Base-by-base conservation (phyloP, 2,329 filamentous ascomycete species). In the Colletotrichum sp. region DNA sequence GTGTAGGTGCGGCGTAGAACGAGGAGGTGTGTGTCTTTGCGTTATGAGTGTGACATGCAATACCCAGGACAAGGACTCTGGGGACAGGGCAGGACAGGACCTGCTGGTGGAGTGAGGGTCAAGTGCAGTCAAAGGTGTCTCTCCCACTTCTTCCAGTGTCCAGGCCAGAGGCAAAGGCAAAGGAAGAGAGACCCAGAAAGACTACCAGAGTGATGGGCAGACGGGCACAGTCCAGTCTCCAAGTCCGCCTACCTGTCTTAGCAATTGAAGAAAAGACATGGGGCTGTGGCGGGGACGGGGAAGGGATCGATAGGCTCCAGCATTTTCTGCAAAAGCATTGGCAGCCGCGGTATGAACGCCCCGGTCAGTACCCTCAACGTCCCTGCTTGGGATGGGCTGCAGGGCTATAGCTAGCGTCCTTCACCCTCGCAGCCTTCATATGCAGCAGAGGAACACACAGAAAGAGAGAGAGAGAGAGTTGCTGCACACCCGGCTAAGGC, bases 281-380 rank as follows among this genome's bases (percentile, higher is more conserved):
- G 70, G 73, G 61, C 73, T 75, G 80, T 83, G 81, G 82, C 78
- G 80, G 80, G 79, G 78, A 78, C 78, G 67, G 75, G 79, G 78
- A 77, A 79, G 80, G 78, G 78, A 82, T 82, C 80, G 80, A 83
- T 82, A 80, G 79, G 80, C 78, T 76, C 65, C 74, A 76, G 74
- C 74, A 76, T 76, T 76, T 76, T 48, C 65, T 67, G 52, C 71
- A 75, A 76, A 68, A 73, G 70, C 70, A 75, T 75, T 75, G 73
- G 73, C 59, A 75, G 73, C 59, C 57, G 59, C 24, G 24, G 36
- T 43, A 48, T 57, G 63, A 67, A 72, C 39, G 68, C 69, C 72
- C 73, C 18, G 57, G 73, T 59, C 43, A 48, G 72, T 71, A 71
- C 59, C 71, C 72, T 75, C 73, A 73, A 73, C 69, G 73, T 64